Conservation (phyloP, 2,329 filamentous ascomycete species). For the Myriosclerotinia scirpicola region DNA sequence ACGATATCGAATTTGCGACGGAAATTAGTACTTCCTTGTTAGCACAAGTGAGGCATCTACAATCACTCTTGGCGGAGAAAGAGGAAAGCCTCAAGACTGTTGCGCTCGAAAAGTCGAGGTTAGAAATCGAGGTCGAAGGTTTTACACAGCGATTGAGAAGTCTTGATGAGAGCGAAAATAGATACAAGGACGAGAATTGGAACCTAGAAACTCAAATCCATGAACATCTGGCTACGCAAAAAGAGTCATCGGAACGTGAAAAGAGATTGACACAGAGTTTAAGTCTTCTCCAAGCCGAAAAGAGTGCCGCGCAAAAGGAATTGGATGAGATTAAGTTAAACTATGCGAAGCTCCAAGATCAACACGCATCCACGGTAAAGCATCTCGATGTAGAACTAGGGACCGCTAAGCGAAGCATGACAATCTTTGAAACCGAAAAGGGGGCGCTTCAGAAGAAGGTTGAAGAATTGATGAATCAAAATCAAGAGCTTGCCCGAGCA, state of each 20-base stretch:
- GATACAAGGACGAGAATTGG: constrained; percentile 99
- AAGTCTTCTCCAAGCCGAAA: constrained; percentile 69
- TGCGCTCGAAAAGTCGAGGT: constrained; percentile 70
- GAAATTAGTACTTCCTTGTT: constrained; percentile 95
- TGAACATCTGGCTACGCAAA: constrained; percentile 71
- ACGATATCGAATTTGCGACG: constrained; percentile 97
- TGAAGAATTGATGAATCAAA: constrained; percentile 84
- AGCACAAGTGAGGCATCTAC: constrained; percentile 88
- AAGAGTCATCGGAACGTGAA: constrained; percentile 78
- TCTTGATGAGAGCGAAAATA: constrained; percentile 89
- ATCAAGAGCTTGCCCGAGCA: constrained; percentile 84
- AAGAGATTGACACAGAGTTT: constrained; percentile 76
- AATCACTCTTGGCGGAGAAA: constrained; percentile 79
- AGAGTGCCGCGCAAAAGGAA: constrained; percentile 76
- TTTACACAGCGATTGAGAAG: constrained; percentile 77
- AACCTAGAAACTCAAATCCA: constrained; percentile 90
- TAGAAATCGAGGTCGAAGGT: constrained; percentile 80
- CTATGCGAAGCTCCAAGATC: constrained; percentile 77
- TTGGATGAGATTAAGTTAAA: constrained; percentile 84
- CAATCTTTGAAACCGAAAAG: constrained; percentile 75
- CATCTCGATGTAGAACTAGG: constrained; percentile 88
- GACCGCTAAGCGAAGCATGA: constrained; percentile 76
- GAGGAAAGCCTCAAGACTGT: constrained; percentile 80
- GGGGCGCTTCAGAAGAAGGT: constrained; percentile 78
- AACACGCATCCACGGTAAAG: constrained; percentile 74